A percentile compares a stretch with the other conserved stretches of the same genome.
Conservation (phyloP, 1,139 yeast species). For the Scheffersomyces cryptocercus region DNA sequence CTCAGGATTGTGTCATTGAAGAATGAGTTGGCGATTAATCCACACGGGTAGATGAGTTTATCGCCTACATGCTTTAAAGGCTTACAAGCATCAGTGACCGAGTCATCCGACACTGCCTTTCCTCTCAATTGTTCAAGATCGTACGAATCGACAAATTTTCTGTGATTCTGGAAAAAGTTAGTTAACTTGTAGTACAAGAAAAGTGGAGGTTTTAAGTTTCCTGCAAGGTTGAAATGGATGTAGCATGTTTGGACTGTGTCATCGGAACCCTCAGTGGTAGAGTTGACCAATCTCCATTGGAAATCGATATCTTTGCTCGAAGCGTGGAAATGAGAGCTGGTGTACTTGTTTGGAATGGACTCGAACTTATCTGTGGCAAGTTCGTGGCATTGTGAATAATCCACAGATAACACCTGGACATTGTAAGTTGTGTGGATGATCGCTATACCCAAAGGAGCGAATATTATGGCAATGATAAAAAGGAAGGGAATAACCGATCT, state of each 20-base stretch:
- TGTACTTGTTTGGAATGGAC: constrained; percentile 53
- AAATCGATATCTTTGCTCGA: constrained; percentile 44
- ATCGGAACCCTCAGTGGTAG: constrained; percentile 28
- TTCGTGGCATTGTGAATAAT: constrained; percentile 58
- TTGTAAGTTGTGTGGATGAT: constrained; percentile 58
- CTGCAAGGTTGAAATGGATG: constrained; percentile 60
- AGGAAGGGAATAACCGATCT: constrained; percentile 72
- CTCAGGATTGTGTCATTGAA: constrained; percentile 69
- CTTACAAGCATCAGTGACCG: constrained; percentile 55
- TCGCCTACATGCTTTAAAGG: constrained; percentile 48
- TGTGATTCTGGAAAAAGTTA: constrained; percentile 75
- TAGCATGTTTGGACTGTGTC: constrained; percentile 47
- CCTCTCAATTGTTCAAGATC: constrained; percentile 69
- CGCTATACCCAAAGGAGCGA: constrained; percentile 76
- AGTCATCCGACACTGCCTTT: constrained; percentile 48
- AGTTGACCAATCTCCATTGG: constrained; percentile 52
- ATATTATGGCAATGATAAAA: constrained; percentile 60
- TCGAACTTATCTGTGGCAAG: constrained; percentile 38
- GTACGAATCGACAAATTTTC: constrained; percentile 72
- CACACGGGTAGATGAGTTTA: constrained; percentile 67
- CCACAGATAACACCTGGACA: constrained; percentile 58
- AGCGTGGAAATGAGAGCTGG: constrained; percentile 54
- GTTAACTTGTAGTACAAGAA: constrained; percentile 70
- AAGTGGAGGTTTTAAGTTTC: constrained; percentile 58
- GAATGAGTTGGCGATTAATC: constrained; percentile 72